Conservation (phyloP, 805 yeast genomes). For the Pichia scutulata region DNA sequence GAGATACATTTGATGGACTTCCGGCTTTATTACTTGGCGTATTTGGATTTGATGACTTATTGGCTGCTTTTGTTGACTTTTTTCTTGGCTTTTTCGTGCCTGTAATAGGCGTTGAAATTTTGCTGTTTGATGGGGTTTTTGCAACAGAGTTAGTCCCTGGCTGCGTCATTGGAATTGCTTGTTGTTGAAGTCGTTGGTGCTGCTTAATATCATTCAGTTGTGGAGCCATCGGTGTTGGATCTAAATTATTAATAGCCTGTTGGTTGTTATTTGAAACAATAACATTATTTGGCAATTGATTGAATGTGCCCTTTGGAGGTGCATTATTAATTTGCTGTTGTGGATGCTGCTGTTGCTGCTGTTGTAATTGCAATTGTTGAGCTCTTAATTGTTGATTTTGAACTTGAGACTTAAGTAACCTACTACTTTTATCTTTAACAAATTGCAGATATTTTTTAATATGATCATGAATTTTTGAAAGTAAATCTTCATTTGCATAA, state of each 20-base stretch:
- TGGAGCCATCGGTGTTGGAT: neutral
- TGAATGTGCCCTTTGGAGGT: conserved; percentile 8
- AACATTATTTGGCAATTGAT: conserved; percentile 1
- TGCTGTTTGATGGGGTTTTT: neutral
- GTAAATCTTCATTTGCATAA: conserved; percentile 63
- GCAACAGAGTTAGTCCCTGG: neutral
- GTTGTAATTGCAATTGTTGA: conserved; percentile 14
- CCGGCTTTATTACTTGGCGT: neutral
- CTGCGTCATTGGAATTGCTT: neutral
- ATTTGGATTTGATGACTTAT: neutral
- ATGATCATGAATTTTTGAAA: conserved; percentile 64
- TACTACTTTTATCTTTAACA: conserved; percentile 49
- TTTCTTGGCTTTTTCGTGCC: neutral
- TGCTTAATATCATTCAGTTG: neutral
- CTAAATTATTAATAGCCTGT: neutral
- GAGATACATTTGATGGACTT: neutral
- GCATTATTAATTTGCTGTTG: conserved; percentile 10
- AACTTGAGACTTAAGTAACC: conserved; percentile 24
- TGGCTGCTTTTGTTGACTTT: neutral
- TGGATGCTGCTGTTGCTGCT: conserved; percentile 13
- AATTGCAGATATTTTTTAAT: conserved; percentile 67
- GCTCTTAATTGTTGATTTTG: conserved; percentile 20
- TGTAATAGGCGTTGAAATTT: neutral
- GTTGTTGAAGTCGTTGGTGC: neutral
- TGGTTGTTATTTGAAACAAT: neutral